Conservation (phyloP, 2,329 filamentous ascomycete genomes). For the Drechslera avenae region DNA sequence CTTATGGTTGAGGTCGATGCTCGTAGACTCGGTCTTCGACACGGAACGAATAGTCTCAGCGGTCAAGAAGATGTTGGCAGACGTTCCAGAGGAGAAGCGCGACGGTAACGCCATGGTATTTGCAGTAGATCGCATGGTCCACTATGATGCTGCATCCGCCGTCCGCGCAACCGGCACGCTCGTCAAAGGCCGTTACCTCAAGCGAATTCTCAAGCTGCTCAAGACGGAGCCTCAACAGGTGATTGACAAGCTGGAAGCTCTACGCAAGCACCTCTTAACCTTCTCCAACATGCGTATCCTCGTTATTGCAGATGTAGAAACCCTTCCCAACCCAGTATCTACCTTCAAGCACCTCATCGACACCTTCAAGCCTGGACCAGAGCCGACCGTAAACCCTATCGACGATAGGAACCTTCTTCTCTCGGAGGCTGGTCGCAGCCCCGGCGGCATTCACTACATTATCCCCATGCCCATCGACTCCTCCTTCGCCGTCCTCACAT, state of each 20-base stretch:
- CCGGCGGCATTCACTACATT: constrained; percentile 77
- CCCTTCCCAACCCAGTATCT: constrained; percentile 74
- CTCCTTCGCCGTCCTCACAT: constrained; percentile 80
- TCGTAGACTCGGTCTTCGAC: constrained; percentile 90
- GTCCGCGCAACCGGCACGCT: constrained; percentile 79
- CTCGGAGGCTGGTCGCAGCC: constrained; percentile 72
- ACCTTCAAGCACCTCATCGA: constrained; percentile 72
- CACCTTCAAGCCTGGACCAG: constrained; percentile 54
- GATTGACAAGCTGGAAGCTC: constrained; percentile 74
- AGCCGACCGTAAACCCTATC: constrained; percentile 69
- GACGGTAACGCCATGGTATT: constrained; percentile 72
- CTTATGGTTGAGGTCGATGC: constrained; percentile 81
- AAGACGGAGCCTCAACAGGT: constrained; percentile 76
- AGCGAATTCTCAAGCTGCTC: constrained; percentile 80
- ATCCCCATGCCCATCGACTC: constrained; percentile 93
- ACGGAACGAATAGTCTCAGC: constrained; percentile 65
- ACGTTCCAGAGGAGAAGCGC: constrained; percentile 90
- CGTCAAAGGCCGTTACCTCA: constrained; percentile 85
- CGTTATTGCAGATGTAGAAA: constrained; percentile 79
- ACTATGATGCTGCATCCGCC: constrained; percentile 77
- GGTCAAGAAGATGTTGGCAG: constrained; percentile 82
- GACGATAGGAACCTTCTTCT: constrained; percentile 73
- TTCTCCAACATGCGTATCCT: constrained; percentile 85
- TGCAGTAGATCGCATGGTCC: constrained; percentile 73
- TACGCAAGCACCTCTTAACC: constrained; percentile 77